These are phyloP conservation scores for Acer negundo DNA, from an alignment of 345 rosid genomes.

Conservation along the genomic window DNA sequence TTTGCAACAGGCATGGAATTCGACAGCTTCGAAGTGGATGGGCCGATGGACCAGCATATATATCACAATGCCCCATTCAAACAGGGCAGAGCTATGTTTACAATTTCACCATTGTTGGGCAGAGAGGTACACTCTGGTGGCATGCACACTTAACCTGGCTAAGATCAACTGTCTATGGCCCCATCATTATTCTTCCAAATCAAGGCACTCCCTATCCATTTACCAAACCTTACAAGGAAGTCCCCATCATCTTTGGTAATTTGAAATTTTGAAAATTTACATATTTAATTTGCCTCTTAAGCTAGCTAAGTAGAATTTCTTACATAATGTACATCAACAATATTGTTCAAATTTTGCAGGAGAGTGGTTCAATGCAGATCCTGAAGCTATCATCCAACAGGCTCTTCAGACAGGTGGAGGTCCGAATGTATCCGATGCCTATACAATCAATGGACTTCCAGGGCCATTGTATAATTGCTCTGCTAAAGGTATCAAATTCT, in stretches of 20 bases:
- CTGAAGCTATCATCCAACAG: constrained; percentile 66
- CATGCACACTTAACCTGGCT: constrained; percentile 72
- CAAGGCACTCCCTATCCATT: constrained; percentile 67
- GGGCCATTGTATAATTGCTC: constrained; percentile 85
- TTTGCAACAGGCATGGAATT: constrained; percentile 57
- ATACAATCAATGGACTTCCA: constrained; percentile 71
- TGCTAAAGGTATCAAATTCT: constrained; percentile 44
- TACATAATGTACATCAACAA: not conserved
- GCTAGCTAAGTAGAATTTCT: not conserved
- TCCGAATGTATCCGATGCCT: constrained; percentile 84
- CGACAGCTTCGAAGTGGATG: constrained; percentile 59
- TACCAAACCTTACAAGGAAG: constrained; percentile 71
- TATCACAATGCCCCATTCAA: constrained; percentile 69
- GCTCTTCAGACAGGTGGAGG: constrained; percentile 70
- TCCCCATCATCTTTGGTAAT: constrained; percentile 69
- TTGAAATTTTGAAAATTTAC: not conserved
- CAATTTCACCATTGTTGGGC: constrained; percentile 59
- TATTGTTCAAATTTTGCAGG: constrained; percentile 31
- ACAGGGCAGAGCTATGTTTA: constrained; percentile 52
- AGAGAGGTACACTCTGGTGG: constrained; percentile 63
- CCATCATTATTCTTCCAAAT: constrained; percentile 72
- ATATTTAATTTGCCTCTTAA: not conserved
- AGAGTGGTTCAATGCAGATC: constrained; percentile 73
- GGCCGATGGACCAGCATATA: constrained; percentile 67
- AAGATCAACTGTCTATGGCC: constrained; percentile 72